Percentiles rank a stretch among this genome's conserved stretches.
These are phyloP conservation scores for Arthonia radiata DNA, from an alignment of 495 filamentous ascomycete genomes.

Conservation along the genomic window DNA sequence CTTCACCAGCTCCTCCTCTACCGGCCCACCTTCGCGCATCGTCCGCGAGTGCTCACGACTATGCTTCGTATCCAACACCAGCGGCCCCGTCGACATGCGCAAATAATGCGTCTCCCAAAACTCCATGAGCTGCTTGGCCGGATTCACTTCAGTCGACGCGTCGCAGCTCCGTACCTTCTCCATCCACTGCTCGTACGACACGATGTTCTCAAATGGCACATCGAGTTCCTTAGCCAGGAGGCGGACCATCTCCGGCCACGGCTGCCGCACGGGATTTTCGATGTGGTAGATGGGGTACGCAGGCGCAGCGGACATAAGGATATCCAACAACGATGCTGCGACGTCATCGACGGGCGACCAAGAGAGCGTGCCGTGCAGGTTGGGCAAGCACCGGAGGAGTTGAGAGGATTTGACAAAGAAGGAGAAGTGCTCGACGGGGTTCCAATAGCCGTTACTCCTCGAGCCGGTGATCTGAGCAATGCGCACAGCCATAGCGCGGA, in stretches of 20 bases:
- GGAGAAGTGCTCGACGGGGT: constrained; percentile 16
- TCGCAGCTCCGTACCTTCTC: constrained; percentile 15
- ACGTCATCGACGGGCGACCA: constrained; percentile 18
- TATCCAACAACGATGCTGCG: constrained; percentile 10
- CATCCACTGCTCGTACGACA: constrained; percentile 24
- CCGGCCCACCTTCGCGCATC: constrained; percentile 12
- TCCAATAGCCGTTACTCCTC: constrained; percentile 3
- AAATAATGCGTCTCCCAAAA: constrained; percentile 27
- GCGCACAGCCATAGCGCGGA: constrained; percentile 4
- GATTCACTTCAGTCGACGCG: constrained; percentile 23
- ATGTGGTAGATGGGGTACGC: constrained; percentile 13
- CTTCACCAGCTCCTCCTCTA: constrained; percentile 15
- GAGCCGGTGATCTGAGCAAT: constrained; percentile 10
- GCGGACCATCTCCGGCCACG: constrained; percentile 11
- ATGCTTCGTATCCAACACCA: constrained; percentile 19
- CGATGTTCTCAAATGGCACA: constrained; percentile 13
- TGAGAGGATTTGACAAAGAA: constrained; percentile 14
- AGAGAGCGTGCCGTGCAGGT: constrained; percentile 15
- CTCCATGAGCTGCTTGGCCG: constrained; percentile 18
- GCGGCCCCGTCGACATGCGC: constrained; percentile 27
- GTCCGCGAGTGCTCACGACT: constrained; percentile 20
- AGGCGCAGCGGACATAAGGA: constrained; percentile 8
- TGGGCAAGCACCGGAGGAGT: constrained; percentile 13
- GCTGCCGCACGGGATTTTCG: constrained; percentile 16
- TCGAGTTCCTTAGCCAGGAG: constrained; percentile 17